Conservation (phyloP, 768 basidiomycete species). For the Lentinus brumalis region DNA sequence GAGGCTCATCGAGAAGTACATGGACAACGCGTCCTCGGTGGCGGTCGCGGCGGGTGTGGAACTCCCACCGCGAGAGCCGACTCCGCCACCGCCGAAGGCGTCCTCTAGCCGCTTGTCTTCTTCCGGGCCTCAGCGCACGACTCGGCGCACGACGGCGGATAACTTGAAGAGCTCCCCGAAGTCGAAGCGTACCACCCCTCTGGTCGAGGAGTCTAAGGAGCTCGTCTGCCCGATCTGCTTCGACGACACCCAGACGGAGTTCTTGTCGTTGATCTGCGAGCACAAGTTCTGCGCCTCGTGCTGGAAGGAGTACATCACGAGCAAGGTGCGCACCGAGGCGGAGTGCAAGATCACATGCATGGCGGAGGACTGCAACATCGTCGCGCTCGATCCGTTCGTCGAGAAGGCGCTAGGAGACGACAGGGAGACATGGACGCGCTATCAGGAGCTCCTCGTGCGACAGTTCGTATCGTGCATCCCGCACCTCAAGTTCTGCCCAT, state of each 20-base stretch:
- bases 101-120: constrained; percentile 40
- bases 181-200: constrained; percentile 31
- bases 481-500: constrained; percentile 92
- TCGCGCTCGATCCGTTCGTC: constrained; percentile 67
- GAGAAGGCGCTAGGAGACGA: constrained; percentile 58
- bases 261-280: constrained; percentile 75
- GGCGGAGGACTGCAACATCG: constrained; percentile 73
- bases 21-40: constrained; percentile 83
- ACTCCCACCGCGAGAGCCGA: constrained; percentile 38
- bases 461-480: constrained; percentile 87
- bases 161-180: constrained; percentile 25
- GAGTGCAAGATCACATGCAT: constrained; percentile 77
- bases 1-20: constrained; percentile 92
- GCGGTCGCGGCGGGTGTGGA: constrained; percentile 75
- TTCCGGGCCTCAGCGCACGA: constrained; percentile 26
- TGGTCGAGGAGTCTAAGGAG: constrained; percentile 41
- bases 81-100: constrained; percentile 29
- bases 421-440: constrained; percentile 60
- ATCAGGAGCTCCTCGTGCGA: constrained; percentile 85
- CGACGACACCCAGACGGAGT: constrained; percentile 65
- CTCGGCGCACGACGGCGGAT: constrained; percentile 29
- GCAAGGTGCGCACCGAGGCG: constrained; percentile 83
- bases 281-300: constrained; percentile 85
- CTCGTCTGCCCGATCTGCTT: constrained; percentile 96
- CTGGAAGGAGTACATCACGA: constrained; percentile 77